These are phyloP conservation scores for Filobasidium uniguttulatum DNA, from an alignment of 1,284 basidiomycete species.

Conservation along the genomic window DNA sequence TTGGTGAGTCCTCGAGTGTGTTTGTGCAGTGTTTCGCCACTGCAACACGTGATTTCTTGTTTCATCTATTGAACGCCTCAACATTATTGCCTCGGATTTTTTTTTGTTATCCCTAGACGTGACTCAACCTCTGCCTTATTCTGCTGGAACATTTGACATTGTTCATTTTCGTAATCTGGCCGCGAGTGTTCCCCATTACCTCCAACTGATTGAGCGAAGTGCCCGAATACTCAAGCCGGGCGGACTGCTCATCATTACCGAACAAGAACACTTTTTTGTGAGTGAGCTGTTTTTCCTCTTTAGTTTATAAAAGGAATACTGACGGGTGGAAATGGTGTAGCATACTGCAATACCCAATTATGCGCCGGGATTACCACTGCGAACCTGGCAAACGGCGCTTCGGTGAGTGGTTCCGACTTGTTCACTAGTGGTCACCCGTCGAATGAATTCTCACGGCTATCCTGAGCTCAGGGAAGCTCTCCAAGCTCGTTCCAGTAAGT, in stretches of 20 bases:
- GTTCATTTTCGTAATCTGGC: conserved; percentile 32
- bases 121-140: conserved; percentile 11
- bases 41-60: no score
- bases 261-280: conserved; percentile 27
- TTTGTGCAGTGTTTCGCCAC: no score
- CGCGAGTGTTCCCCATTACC: conserved; percentile 24
- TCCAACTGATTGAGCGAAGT: conserved; percentile 23
- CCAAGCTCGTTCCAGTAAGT: conserved; percentile 6
- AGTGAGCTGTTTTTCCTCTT: no score
- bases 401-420: conserved; percentile 2
- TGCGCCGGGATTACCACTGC: background rate
- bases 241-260: conserved; percentile 29
- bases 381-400: conserved; percentile 11
- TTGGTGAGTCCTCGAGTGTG: no score
- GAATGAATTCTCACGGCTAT: no score
- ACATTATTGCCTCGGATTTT: no score
- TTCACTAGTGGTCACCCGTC: no score
- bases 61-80: no score
- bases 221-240: conserved; percentile 24
- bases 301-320: no score
- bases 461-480: no score
- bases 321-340: no score
- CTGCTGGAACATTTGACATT: conserved; percentile 20
- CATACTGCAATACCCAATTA: conserved; percentile 6
- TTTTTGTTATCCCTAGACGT: conserved; percentile 8